Evolutionary conservation across 257 asterid species (phyloP).

Genomic region (Oldenlandia corymbosa): DNA sequence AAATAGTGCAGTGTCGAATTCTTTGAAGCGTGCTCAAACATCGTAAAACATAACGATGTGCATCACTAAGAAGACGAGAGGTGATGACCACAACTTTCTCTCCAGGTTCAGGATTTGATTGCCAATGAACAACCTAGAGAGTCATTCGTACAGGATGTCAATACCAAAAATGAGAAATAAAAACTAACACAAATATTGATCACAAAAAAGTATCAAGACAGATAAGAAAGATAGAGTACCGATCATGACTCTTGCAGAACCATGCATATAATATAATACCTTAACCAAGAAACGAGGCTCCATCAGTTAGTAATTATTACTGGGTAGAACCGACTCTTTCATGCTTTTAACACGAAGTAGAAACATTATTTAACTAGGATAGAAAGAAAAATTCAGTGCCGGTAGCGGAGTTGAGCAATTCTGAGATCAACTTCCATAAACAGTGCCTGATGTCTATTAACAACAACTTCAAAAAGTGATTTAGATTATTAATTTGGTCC

Average conservation of each 20-base stretch:
- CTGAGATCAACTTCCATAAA: not conserved
- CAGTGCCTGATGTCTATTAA: not conserved
- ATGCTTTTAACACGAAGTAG: not conserved
- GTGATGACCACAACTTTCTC: slow-evolving; percentile 74
- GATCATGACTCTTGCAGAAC: not conserved
- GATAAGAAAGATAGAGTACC: not conserved
- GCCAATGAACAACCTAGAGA: slow-evolving; percentile 61
- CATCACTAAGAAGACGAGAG: slow-evolving; percentile 81
- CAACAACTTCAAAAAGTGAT: not conserved
- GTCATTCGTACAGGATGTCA: not conserved
- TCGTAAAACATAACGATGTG: slow-evolving; percentile 81
- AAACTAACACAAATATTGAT: no score
- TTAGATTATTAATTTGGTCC: not conserved
- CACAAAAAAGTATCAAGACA: not conserved
- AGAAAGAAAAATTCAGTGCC: not conserved
- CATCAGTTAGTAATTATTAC: not conserved
- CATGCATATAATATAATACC: not conserved
- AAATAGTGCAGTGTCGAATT: slow-evolving; percentile 50
- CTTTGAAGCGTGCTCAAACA: slow-evolving; percentile 62
- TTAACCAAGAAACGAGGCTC: not conserved
- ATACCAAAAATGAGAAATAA: slow-evolving; percentile 4
- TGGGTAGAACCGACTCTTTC: not conserved
- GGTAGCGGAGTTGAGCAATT: slow-evolving; percentile 1
- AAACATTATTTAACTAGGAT: not conserved
- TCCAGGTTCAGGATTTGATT: slow-evolving; percentile 40